These are phyloP conservation scores for Gracilariopsis chorda DNA, from an alignment of 23 red algal genomes.

Conservation along the genomic window DNA sequence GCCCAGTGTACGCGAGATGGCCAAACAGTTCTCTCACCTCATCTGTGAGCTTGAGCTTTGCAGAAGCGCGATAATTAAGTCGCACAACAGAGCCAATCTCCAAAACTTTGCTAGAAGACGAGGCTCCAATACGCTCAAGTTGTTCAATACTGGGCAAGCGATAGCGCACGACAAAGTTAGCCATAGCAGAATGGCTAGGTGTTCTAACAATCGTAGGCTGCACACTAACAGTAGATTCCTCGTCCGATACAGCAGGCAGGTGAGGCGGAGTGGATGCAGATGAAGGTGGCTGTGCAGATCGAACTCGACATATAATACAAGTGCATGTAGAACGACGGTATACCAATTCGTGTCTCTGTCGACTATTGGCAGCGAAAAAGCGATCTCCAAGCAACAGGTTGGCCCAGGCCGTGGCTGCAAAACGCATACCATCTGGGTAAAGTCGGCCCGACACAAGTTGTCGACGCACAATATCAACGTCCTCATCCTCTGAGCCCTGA, in stretches of 20 bases:
- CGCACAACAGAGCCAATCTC: conserved; percentile 52
- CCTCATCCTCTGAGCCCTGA: conserved; percentile 35
- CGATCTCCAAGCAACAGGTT: conserved; percentile 41
- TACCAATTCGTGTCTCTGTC: conserved; percentile 38
- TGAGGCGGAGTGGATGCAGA: not conserved
- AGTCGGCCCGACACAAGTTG: conserved; percentile 1
- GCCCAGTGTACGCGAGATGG: conserved; percentile 57
- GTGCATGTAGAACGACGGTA: conserved; percentile 37
- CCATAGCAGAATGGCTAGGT: conserved; percentile 45
- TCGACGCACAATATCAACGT: not conserved
- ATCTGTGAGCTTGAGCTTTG: conserved; percentile 63
- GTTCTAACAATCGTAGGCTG: not conserved
- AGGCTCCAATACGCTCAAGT: conserved; percentile 21
- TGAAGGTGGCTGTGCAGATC: not conserved
- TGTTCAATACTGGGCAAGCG: not conserved
- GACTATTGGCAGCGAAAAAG: not conserved
- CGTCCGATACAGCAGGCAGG: not conserved
- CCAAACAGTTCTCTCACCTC: conserved; percentile 60
- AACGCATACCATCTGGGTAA: not conserved
- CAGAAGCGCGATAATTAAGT: conserved; percentile 39
- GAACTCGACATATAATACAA: conserved; percentile 39
- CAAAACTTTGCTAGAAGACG: conserved; percentile 7
- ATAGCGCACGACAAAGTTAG: conserved; percentile 43
- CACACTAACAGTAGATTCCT: not conserved
- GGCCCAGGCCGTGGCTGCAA: conserved; percentile 1